Conservation (phyloP, 768 basidiomycete genomes). For the Auricularia sp. region DNA sequence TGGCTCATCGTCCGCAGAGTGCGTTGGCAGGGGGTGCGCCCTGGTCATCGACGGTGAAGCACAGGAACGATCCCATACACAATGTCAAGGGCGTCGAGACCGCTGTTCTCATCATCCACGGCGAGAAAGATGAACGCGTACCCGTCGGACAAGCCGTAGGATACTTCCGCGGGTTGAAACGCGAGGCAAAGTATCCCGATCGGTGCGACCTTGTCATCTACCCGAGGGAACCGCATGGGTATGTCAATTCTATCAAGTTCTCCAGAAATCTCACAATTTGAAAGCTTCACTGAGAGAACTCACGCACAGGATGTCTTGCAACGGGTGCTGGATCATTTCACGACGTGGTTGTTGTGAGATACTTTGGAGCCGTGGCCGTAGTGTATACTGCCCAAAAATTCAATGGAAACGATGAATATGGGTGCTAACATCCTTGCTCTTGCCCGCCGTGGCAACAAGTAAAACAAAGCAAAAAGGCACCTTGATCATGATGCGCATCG, state of each 20-base stretch:
- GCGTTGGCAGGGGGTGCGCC: constrained; percentile 4
- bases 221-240: constrained; percentile 10
- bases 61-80: constrained; percentile 3
- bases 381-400: too few relatives aligned
- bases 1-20: background rate
- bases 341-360: constrained; percentile 4
- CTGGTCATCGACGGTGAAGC: constrained; percentile 2
- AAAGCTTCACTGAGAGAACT: constrained; percentile 5
- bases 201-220: constrained; percentile 7
- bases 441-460: too few relatives aligned
- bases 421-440: too few relatives aligned
- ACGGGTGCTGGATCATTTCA: constrained; percentile 6
- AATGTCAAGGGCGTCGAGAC: constrained; percentile 10
- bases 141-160: constrained; percentile 8
- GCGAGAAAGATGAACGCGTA: constrained; percentile 7
- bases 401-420: too few relatives aligned
- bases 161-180: constrained; percentile 8
- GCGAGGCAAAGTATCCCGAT: constrained; percentile 7
- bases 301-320: constrained; percentile 7
- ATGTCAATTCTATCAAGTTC: background rate
- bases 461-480: too few relatives aligned
- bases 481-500: too few relatives aligned
- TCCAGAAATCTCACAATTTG: background rate
- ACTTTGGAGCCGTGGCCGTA: too few relatives aligned
- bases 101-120: constrained; percentile 10